Conservation (phyloP, 2,329 filamentous ascomycete genomes). For the Verticillium albo-atrum region DNA sequence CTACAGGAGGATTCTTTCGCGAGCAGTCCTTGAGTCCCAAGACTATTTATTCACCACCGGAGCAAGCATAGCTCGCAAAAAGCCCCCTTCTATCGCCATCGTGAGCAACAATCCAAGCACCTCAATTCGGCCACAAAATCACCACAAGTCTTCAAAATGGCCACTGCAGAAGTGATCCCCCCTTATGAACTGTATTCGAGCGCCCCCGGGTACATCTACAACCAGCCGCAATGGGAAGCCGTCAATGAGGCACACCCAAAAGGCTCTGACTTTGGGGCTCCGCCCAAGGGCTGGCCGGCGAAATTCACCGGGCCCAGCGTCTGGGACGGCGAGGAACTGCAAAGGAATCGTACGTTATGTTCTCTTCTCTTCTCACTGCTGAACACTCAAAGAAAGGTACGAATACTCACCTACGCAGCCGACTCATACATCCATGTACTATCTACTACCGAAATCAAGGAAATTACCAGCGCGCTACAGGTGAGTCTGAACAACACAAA, state of each 20-base stretch:
- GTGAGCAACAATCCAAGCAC: no score
- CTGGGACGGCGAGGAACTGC: not conserved
- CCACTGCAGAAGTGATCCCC: not conserved
- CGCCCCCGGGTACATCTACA: not conserved
- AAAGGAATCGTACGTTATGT: not conserved
- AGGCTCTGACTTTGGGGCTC: not conserved
- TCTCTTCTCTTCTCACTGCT: not conserved
- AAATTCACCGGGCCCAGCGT: not conserved
- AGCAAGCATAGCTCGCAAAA: no score
- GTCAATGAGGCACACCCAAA: not conserved
- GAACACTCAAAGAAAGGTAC: no score
- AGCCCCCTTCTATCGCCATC: no score
- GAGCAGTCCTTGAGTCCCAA: no score
- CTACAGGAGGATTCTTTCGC: no score
- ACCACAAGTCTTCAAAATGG: not conserved
- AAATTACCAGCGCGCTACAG: not conserved
- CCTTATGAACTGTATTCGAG: not conserved
- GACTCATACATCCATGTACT: not conserved
- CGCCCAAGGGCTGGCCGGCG: not conserved
- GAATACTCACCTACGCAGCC: not conserved
- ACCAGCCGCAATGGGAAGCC: not conserved
- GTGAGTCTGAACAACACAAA: not conserved
- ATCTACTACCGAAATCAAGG: not conserved
- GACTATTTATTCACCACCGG: no score
- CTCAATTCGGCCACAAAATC: no score